Evolutionary conservation across 768 basidiomycete species (phyloP).

Genomic region (Suillus plorans): DNA sequence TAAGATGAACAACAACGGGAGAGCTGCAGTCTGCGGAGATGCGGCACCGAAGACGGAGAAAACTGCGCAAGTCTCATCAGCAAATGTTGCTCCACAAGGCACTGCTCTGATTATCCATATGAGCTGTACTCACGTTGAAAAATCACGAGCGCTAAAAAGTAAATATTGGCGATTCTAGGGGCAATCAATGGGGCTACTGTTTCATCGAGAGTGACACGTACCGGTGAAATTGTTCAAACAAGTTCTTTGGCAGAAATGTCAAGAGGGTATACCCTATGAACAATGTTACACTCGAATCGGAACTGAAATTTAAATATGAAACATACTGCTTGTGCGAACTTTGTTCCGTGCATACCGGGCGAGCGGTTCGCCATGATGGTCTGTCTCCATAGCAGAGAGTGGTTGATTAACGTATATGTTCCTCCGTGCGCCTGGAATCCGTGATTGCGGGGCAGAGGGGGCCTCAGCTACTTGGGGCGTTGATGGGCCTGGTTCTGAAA

Average conservation of each 20-base stretch:
- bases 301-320: neutral
- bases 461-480: conserved; percentile 20
- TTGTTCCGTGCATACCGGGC: conserved; percentile 88
- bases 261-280: conserved; percentile 81
- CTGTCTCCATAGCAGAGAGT: conserved; percentile 62
- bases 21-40: conserved; percentile 73
- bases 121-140: conserved; percentile 58
- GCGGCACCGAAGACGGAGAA: conserved; percentile 92
- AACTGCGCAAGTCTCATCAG: conserved; percentile 42
- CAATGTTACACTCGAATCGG: neutral
- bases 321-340: conserved; percentile 90
- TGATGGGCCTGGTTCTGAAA: conserved; percentile 30
- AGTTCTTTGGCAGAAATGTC: conserved; percentile 91
- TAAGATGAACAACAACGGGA: conserved; percentile 88
- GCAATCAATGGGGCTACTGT: neutral
- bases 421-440: conserved; percentile 54
- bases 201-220: conserved; percentile 30
- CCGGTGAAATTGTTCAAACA: conserved; percentile 94
- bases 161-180: conserved; percentile 83
- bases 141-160: conserved; percentile 82
- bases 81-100: neutral
- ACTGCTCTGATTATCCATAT: neutral
- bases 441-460: conserved; percentile 15
- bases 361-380: conserved; percentile 71
- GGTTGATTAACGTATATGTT: conserved; percentile 82